Evolutionary conservation across 1,284 basidiomycete species (phyloP), one percentile per base, ranked within the genome.

Genomic region (Heterobasidion annosum): DNA sequence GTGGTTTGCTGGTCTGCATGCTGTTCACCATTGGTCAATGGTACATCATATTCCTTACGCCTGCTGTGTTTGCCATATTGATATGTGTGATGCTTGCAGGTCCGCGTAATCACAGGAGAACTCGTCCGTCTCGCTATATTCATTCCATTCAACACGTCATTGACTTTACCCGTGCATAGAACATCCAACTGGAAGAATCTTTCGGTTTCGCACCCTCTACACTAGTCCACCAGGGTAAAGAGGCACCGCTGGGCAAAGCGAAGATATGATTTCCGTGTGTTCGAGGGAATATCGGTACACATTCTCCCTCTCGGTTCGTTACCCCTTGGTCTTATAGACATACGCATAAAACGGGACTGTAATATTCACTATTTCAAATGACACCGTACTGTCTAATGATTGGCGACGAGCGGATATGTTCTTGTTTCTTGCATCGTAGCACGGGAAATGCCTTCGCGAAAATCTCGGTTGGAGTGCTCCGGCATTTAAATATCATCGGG

Each of bases 1-100:
- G n/a, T 93, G 91, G 91, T 93, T 93, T 66, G 79, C 80, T n/a
- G 80, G 76, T 25, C 68, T 93, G 33, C 90, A 93, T 65, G 89
- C 89, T 48, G 85, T 92, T 40, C 88, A 91, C 67, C 88, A 90
- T 65, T 91, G 86, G 86, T 88, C 86, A 15, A 89, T 90, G 85
- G 85, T 88, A 64, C 61, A 77, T 25, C 25, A 25, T 25, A 25
- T 64, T 51, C 46, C n/a, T 33, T 54, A 34, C 18, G 42, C 46
- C 16, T 16, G 34, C n/a, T 19, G 45, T 33, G 51, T 51, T 40
- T 48, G 16, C n/a, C 25, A 0, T 40, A 42, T 7, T 33, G 34
- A 43, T 25, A 25, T 25, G 25, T 25, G 43, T 56, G 45, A 37
- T 52, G 50, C 51, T 45, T 19, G 19, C 37, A 89, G 86, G 75